phyloP scores from a whole-genome alignment of 2,329 filamentous ascomycete species.

The Arthroderma sp. region DNA sequence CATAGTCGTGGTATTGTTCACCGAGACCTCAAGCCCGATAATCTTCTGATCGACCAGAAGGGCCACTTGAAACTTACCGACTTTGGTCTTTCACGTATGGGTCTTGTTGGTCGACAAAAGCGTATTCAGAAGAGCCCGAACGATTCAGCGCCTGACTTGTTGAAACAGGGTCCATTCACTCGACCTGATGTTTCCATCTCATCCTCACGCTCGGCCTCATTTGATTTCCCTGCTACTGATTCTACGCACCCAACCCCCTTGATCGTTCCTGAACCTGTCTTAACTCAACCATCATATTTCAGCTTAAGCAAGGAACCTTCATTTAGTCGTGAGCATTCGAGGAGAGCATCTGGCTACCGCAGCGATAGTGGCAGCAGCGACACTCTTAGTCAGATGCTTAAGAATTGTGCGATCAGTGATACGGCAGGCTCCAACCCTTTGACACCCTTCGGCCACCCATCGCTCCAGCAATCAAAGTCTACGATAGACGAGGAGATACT shows the following conservation, averaged over 20 bases:
- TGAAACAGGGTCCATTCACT: slow-evolving; percentile 85
- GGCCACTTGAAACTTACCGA: slow-evolving; percentile 95
- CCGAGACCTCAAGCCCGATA: too few species aligned
- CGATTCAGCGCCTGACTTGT: slow-evolving; percentile 79
- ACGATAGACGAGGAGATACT: slow-evolving; percentile 60
- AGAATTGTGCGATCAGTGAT: slow-evolving; percentile 63
- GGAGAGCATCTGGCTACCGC: slow-evolving; percentile 64
- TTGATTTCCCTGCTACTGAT: slow-evolving; percentile 69
- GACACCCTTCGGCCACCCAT: slow-evolving; percentile 17
- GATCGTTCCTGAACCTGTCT: slow-evolving; percentile 63
- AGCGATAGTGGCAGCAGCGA: slow-evolving; percentile 93
- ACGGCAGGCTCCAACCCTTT: slow-evolving; percentile 15
- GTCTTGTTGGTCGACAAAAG: slow-evolving; percentile 90
- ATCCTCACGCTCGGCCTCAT: slow-evolving; percentile 85
- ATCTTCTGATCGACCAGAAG: slow-evolving; percentile 90
- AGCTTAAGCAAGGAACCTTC: slow-evolving; percentile 40
- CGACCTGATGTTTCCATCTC: slow-evolving; percentile 67
- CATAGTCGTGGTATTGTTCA: too few species aligned
- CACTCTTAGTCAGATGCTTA: slow-evolving; percentile 68
- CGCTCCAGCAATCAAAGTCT: slow-evolving; percentile 6
- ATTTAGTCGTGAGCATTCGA: slow-evolving; percentile 48
- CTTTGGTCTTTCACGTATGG: slow-evolving; percentile 95
- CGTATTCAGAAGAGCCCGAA: slow-evolving; percentile 65
- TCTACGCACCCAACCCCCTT: slow-evolving; percentile 78
- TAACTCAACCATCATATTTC: slow-evolving; percentile 84